A percentile compares a stretch with the other conserved stretches of the same genome.
Evolutionary conservation across 495 filamentous ascomycete genomes (phyloP).

Genomic region (Zalerion maritima): DNA sequence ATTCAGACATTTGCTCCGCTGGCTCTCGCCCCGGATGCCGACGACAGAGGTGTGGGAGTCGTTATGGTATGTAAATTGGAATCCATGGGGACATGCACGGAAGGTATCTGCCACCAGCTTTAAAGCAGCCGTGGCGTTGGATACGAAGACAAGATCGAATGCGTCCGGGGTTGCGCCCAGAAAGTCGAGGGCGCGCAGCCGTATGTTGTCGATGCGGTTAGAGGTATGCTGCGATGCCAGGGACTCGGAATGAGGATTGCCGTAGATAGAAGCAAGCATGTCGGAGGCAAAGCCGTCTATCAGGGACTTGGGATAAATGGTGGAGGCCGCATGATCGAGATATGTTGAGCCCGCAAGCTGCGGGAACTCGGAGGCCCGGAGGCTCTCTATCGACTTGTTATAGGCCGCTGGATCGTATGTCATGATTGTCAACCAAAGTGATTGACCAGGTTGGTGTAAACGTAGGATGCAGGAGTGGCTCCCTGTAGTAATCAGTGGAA

Average conservation of each 20-base stretch:
- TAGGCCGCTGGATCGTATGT: too few relatives aligned
- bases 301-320: constrained; percentile 64
- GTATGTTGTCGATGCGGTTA: constrained; percentile 57
- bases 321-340: constrained; percentile 87
- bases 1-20: constrained; percentile 48
- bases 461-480: too few relatives aligned
- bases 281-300: constrained; percentile 63
- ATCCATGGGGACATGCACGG: constrained; percentile 46
- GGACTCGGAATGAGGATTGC: constrained; percentile 86
- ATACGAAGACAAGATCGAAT: constrained; percentile 83
- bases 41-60: constrained; percentile 83
- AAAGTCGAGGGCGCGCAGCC: constrained; percentile 56
- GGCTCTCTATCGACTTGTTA: too few relatives aligned
- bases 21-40: constrained; percentile 62
- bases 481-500: too few relatives aligned
- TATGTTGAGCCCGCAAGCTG: constrained; percentile 56
- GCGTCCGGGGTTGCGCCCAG: constrained; percentile 72
- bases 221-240: constrained; percentile 65
- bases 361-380: too few relatives aligned
- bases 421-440: too few relatives aligned
- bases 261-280: constrained; percentile 66
- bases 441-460: too few relatives aligned
- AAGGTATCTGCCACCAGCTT: constrained; percentile 73
- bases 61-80: constrained; percentile 70
- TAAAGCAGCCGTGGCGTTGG: constrained; percentile 83